Evolutionary conservation across 208 protist genomes (phyloP), one percentile per base, ranked within the genome.

Genomic region (Acanthamoeba healyi): DNA sequence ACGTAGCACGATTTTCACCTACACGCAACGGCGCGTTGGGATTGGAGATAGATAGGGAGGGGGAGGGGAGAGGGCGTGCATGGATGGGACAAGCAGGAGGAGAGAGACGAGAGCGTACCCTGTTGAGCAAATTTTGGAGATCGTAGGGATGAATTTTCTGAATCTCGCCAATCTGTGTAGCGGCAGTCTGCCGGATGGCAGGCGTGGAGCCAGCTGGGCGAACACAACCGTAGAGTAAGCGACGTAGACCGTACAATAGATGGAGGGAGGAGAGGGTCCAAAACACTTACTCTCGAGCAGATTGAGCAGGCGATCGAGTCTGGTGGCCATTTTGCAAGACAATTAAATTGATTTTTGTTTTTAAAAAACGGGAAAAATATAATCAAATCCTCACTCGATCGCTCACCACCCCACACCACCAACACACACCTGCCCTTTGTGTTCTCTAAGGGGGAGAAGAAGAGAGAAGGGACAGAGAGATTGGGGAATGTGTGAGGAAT

Each of bases 161-260:
- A 24, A 98, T 88, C 61, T 97, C 97, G 56, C 97, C 97, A 34
- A 98, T 95, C 81, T 98, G 96, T 44, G 94, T 32, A n/a, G 96
- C 97, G 5, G 97, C 97, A 38, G 96, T 84, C 32, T 94, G 89
- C 12, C 97, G 79, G 29, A 93, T 94, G 12, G 96, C 91, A 22
- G 88, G 58, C 26, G 92, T 94, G 22, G 81, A 92, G 17, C 96
- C 96, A 29, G 88, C 96, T 44, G 95, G 95, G 24, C 96, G 70
- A n/a, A n/a, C n/a, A n/a, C n/a, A n/a, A n/a, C n/a, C n/a, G n/a
- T n/a, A n/a, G n/a, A n/a, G 77, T 96, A 94, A 46, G 56, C 96
- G 67, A 49, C 96, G 61, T 10, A 46, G n/a, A 36, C 2, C 0
- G 10, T 22, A 61, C 14, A 79, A 38, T 22, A 56, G n/a, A 56